A percentile compares a stretch with the other conserved stretches of the same genome.
These are phyloP conservation scores for Rhizopogon vinicolor DNA, from an alignment of 768 basidiomycete species.

Conservation along the genomic window DNA sequence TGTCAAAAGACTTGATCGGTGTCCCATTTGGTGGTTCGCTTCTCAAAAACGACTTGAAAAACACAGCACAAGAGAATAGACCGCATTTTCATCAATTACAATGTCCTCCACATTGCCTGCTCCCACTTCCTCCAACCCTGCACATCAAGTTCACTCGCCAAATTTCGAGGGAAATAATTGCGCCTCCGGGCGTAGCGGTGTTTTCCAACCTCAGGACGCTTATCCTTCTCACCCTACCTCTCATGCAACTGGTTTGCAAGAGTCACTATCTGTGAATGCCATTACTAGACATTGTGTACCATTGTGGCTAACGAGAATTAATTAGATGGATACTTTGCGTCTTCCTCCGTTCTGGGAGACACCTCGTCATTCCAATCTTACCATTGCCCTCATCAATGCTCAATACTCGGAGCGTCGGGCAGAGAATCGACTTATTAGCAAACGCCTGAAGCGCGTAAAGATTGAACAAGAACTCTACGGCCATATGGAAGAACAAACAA, in stretches of 20 bases:
- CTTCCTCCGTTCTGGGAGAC: background rate
- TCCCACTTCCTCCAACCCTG: no score
- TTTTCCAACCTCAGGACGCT: background rate
- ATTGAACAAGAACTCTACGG: conserved; percentile 1
- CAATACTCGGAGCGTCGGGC: background rate
- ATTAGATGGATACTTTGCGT: background rate
- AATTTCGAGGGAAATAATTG: no score
- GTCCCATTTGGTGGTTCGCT: no score
- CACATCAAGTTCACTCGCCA: no score
- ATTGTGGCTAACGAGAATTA: background rate
- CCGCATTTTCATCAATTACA: no score
- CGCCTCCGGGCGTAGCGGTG: no score
- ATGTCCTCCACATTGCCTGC: no score
- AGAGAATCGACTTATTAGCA: background rate
- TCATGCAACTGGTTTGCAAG: background rate
- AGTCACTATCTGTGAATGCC: background rate
- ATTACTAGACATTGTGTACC: background rate
- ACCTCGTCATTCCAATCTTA: background rate
- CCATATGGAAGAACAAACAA: background rate
- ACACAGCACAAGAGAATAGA: no score
- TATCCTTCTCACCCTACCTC: background rate
- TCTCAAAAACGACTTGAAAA: no score
- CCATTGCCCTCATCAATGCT: background rate
- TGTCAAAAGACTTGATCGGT: no score
- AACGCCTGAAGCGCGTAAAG: background rate